A percentile compares a stretch with the other conserved stretches of the same genome.
Conservation (phyloP, 306 rosid species). For the Dalbergia oliveri region DNA sequence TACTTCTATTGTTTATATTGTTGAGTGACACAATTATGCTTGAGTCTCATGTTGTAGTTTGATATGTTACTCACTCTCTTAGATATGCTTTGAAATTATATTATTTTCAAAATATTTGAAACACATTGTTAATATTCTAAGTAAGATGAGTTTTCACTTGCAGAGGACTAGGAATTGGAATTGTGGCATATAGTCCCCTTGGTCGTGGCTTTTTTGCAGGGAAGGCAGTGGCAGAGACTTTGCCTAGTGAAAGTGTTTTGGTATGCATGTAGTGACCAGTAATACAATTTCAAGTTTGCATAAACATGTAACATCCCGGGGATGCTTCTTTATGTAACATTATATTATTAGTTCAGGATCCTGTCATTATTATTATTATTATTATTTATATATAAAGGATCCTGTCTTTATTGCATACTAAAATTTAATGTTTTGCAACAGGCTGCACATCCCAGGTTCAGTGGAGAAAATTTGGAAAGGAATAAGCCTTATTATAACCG, state of each 20-base stretch:
- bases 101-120: background rate
- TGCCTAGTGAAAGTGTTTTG: slow-evolving; percentile 65
- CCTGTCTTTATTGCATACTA: background rate
- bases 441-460: slow-evolving; percentile 73
- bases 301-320: too few species aligned
- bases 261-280: slow-evolving; percentile 45
- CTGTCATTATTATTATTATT: too few species aligned
- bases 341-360: background rate
- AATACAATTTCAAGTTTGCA: slow-evolving; percentile 4
- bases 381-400: too few species aligned
- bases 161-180: slow-evolving; percentile 76
- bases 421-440: slow-evolving; percentile 39
- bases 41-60: background rate
- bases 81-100: slow-evolving; percentile 12
- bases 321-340: background rate
- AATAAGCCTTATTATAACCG: slow-evolving; percentile 60
- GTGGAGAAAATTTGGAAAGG: slow-evolving; percentile 68
- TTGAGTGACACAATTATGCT: background rate
- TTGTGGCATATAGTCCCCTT: slow-evolving; percentile 77
- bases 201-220: slow-evolving; percentile 81
- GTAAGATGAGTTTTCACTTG: background rate
- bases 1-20: background rate
- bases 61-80: slow-evolving; percentile 4
- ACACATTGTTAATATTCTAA: background rate
- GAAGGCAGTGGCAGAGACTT: slow-evolving; percentile 64